A percentile compares a stretch with the other conserved stretches of the same genome.
phyloP scores from a whole-genome alignment of 192 early-diverging fungal species.

The Funneliformis geosporum region DNA sequence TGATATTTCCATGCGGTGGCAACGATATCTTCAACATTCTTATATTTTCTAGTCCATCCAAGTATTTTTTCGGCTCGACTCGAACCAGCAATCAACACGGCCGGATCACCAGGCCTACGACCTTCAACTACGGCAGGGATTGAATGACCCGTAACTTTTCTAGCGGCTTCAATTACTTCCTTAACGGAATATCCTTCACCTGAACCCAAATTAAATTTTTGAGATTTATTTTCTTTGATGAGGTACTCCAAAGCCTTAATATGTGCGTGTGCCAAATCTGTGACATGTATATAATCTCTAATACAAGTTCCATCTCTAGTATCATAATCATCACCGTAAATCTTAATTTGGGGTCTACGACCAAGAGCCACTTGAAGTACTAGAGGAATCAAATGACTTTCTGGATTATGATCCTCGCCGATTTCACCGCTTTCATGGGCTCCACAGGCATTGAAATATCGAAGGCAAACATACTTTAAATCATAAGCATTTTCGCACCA shows the following conservation, averaged over 20 bases:
- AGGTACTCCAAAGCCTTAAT: conserved; percentile 68
- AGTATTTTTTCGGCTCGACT: conserved; percentile 36
- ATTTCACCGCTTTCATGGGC: conserved; percentile 90
- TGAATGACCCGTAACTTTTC: conserved; percentile 75
- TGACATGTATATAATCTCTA: conserved; percentile 96
- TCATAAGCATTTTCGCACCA: conserved; percentile 43
- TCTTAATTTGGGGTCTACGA: conserved; percentile 75
- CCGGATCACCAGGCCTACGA: conserved; percentile 84
- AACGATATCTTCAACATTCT: conserved; percentile 44
- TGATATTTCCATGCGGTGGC: conserved; percentile 33
- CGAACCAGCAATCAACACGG: conserved; percentile 80
- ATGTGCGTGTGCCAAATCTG: conserved; percentile 89
- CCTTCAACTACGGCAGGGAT: conserved; percentile 69
- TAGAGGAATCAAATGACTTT: conserved; percentile 94
- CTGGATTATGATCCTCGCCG: conserved; percentile 88
- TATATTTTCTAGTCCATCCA: conserved; percentile 42
- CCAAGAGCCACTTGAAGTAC: conserved; percentile 89
- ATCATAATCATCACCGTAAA: conserved; percentile 93
- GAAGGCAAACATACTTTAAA: conserved; percentile 56
- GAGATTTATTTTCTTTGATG: conserved; percentile 41
- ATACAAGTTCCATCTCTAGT: conserved; percentile 93
- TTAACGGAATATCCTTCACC: conserved; percentile 89
- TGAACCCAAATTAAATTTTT: conserved; percentile 87
- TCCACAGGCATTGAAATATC: conserved; percentile 99
- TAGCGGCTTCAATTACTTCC: conserved; percentile 86